phyloP scores from a whole-genome alignment of 352 stramenopile genomes.

The Phytophthora hybrid region DNA sequence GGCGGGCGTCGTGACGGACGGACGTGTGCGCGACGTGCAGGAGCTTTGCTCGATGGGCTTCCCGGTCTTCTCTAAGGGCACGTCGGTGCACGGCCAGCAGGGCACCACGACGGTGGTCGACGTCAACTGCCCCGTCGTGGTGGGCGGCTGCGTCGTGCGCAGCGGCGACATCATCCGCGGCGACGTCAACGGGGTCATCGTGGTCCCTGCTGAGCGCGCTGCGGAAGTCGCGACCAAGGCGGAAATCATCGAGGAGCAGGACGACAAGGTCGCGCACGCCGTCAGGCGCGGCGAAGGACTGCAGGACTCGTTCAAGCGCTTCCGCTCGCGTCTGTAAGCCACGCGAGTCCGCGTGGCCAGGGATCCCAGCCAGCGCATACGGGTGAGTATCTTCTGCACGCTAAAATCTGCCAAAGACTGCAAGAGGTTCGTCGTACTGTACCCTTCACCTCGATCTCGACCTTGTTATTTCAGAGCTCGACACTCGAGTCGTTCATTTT shows the following conservation, averaged over 20 bases:
- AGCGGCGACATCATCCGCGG: conserved; percentile 79
- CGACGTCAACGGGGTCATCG: conserved; percentile 83
- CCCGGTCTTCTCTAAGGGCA: conserved; percentile 72
- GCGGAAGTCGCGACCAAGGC: conserved; percentile 75
- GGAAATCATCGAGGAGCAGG: conserved; percentile 82
- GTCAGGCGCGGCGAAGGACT: conserved; percentile 77
- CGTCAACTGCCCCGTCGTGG: conserved; percentile 71
- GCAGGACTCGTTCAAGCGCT: conserved; percentile 79
- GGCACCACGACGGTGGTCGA: conserved; percentile 67
- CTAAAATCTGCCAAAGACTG: too few species aligned
- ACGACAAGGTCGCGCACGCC: conserved; percentile 79
- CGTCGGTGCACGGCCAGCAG: conserved; percentile 79
- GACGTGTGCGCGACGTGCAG: conserved; percentile 80
- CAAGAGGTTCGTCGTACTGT: neutral
- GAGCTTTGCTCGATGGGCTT: conserved; percentile 75
- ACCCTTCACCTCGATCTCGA: neutral
- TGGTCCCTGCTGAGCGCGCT: conserved; percentile 75
- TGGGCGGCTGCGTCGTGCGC: conserved; percentile 79
- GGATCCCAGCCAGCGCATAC: neutral
- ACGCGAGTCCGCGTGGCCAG: neutral
- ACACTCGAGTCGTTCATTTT: neutral
- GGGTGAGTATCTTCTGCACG: too few species aligned
- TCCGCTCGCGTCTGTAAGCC: conserved; percentile 55
- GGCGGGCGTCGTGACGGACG: conserved; percentile 76
- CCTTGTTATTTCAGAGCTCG: too few species aligned